Evolutionary conservation across 140 eudicot species (phyloP), one percentile per base, ranked within the genome.

Genomic region (Stevia rebaudiana): DNA sequence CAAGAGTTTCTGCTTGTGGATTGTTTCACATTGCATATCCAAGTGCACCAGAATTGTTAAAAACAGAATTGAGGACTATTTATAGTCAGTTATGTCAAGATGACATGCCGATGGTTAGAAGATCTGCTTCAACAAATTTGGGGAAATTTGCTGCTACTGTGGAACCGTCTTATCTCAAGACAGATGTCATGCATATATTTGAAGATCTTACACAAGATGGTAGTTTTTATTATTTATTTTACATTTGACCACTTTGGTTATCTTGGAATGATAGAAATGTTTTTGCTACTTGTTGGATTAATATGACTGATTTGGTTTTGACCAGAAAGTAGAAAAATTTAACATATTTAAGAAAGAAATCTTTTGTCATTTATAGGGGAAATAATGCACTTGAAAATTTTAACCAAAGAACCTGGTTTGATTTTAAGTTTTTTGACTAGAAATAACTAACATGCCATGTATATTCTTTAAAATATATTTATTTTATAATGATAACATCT

Each of bases 71-170:
- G 69, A 82, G 99, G 78, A 79, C 97, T 42, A 82, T 88, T 41
- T 94, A 88, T 65, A 80, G 88, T 69, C 99, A 94, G 73, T 68
- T 94, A 72, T 94, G 97, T 83, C 99, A 88, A 76, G 99, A 94
- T 65, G 99, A 94, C 69, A 88, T 88, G 97, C 99, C 99, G 31
- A 94, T 94, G 97, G 99, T 94, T 77, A 85, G 99, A 77, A 94
- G 99, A 75, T 88, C 99, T 35, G 96, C 96, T 49, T 86, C 98
- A 60, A 85, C 96, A 35, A 92, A 88, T 69, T 82, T 92, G 81
- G 98, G 98, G 46, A 92, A 92, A 79, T 92, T 92, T 81, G 98
- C 98, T 77, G 98, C 98, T 35, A 92, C 95, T 5, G 88, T 92
- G 31, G 98, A 92, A 81, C 83, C 96, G 3, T 71, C 94, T 79